Conservation (phyloP, 179 eudicot genomes). For the Pouteria campechiana region DNA sequence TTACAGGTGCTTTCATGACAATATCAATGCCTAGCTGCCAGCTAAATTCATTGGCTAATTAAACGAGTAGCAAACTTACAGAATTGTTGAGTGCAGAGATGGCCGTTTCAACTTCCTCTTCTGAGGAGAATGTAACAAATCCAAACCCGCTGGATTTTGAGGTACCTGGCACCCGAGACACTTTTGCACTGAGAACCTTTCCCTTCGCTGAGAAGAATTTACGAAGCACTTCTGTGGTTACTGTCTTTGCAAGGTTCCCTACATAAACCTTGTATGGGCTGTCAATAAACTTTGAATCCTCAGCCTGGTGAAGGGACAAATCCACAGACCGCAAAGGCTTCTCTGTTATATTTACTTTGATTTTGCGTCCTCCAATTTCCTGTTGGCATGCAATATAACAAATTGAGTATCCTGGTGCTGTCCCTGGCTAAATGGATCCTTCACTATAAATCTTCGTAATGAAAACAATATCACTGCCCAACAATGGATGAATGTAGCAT, state of each 20-base stretch:
- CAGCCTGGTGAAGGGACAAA: slow-evolving; percentile 35
- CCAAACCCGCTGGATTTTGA: slow-evolving; percentile 79
- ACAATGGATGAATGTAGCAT: no score
- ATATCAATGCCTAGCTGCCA: no score
- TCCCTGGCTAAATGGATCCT: no score
- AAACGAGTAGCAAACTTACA: slow-evolving; percentile 36
- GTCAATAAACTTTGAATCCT: slow-evolving; percentile 69
- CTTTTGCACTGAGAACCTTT: slow-evolving; percentile 71
- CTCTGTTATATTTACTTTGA: slow-evolving; percentile 85
- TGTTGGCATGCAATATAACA: no score
- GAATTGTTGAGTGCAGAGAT: slow-evolving; percentile 62
- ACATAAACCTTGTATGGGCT: slow-evolving; percentile 83
- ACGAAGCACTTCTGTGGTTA: slow-evolving; percentile 56
- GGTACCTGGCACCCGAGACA: slow-evolving; percentile 77
- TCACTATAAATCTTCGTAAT: no score
- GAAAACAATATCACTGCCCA: no score
- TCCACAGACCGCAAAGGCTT: slow-evolving; percentile 46
- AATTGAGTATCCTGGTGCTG: no score
- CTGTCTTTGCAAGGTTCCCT: slow-evolving; percentile 88
- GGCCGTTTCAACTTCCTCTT: slow-evolving; percentile 66
- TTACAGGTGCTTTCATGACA: no score
- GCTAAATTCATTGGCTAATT: no score
- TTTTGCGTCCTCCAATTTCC: slow-evolving; percentile 79
- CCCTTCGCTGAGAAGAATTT: slow-evolving; percentile 72
- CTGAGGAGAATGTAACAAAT: slow-evolving; percentile 71